A percentile compares a stretch with the other conserved stretches of the same genome.
These are phyloP conservation scores for Chondrostereum purpureum DNA, from an alignment of 1,284 basidiomycete genomes.

Conservation along the genomic window DNA sequence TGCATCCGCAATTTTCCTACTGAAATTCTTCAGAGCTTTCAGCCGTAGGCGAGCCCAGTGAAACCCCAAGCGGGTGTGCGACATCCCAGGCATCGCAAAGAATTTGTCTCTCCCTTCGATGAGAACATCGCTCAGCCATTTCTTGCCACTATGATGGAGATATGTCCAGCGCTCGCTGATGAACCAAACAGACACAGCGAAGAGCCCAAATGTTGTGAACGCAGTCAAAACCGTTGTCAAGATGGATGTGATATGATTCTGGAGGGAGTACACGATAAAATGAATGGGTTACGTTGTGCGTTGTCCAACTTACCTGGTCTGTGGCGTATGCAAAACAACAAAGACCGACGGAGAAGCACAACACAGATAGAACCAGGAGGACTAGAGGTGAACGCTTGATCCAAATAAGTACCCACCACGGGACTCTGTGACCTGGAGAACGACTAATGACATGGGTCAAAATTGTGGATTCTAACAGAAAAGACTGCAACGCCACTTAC, in stretches of 20 bases:
- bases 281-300: too few relatives aligned
- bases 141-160: slow-evolving; percentile 58
- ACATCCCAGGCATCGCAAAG: not conserved
- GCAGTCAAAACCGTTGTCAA: slow-evolving; percentile 71
- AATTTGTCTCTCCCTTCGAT: not conserved
- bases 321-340: slow-evolving; percentile 63
- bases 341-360: slow-evolving; percentile 64
- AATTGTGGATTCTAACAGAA: not conserved
- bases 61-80: not conserved
- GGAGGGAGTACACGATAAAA: too few relatives aligned
- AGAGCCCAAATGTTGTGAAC: slow-evolving; percentile 68
- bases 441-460: slow-evolving; percentile 23
- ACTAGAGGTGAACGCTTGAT: slow-evolving; percentile 72
- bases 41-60: not conserved
- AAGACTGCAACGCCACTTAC: slow-evolving; percentile 35
- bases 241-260: slow-evolving; percentile 57
- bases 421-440: slow-evolving; percentile 54
- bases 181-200: slow-evolving; percentile 74
- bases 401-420: slow-evolving; percentile 78
- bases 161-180: slow-evolving; percentile 70
- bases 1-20: not conserved
- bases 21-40: not conserved
- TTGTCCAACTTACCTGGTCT: slow-evolving; percentile 44
- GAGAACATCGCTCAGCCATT: slow-evolving; percentile 62
- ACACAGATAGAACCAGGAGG: slow-evolving; percentile 66